phyloP scores from a whole-genome alignment of 176 grass and related monocot genomes.

The Carex cristatella region DNA sequence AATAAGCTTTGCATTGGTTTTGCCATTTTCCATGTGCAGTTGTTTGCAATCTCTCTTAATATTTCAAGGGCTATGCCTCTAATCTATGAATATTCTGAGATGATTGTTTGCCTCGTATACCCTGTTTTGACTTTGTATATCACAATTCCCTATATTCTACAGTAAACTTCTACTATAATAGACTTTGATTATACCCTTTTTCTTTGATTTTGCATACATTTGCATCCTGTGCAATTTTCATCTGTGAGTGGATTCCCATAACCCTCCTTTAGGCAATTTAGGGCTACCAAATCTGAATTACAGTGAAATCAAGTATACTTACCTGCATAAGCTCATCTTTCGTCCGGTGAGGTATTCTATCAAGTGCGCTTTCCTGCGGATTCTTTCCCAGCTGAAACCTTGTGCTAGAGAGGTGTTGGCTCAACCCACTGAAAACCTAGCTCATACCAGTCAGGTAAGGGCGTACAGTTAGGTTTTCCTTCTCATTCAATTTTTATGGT shows the following conservation, averaged over 20 bases:
- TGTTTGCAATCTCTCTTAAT: background rate
- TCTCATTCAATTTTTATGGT: constrained; percentile 71
- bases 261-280: background rate
- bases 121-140: background rate
- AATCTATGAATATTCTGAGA: background rate
- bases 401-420: constrained; percentile 76
- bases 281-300: background rate
- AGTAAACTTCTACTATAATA: background rate
- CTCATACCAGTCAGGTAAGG: constrained; percentile 76
- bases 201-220: constrained; percentile 4
- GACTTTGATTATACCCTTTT: background rate
- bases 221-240: background rate
- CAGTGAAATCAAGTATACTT: constrained; percentile 33
- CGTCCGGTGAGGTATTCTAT: constrained; percentile 56
- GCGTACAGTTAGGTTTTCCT: constrained; percentile 72
- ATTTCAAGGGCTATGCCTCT: background rate
- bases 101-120: background rate
- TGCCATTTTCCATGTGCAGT: background rate
- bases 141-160: background rate
- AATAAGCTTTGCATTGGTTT: background rate
- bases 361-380: constrained; percentile 82
- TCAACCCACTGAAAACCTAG: constrained; percentile 97
- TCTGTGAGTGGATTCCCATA: background rate
- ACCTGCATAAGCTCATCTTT: constrained; percentile 93
- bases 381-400: constrained; percentile 86